phyloP scores from a whole-genome alignment of 805 yeast species.

The baker's yeast (Saccharomyces cerevisiae) region DNA sequence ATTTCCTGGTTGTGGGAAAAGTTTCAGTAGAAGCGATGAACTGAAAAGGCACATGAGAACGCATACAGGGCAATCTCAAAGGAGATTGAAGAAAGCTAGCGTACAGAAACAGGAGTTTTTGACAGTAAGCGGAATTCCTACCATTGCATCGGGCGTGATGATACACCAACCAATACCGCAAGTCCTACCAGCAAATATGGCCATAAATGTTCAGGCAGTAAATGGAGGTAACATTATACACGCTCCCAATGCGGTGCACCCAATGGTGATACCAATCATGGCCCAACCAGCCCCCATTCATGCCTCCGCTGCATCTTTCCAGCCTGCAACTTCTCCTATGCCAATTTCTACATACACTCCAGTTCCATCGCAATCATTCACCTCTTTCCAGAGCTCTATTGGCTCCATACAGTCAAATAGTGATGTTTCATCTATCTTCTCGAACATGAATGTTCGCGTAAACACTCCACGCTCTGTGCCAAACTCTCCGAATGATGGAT shows the following conservation, averaged over 20 bases:
- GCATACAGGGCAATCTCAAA: slow-evolving; percentile 35
- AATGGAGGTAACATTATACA: neutral
- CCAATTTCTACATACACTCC: neutral
- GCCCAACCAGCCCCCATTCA: neutral
- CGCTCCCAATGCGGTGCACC: neutral
- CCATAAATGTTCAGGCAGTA: slow-evolving; percentile 1
- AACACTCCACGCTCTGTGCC: slow-evolving; percentile 5
- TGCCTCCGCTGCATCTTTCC: neutral
- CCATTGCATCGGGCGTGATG: neutral
- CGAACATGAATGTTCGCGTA: slow-evolving; percentile 2
- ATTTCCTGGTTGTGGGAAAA: slow-evolving; percentile 75
- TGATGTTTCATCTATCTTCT: neutral
- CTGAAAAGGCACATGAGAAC: slow-evolving; percentile 78
- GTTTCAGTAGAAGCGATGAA: slow-evolving; percentile 77
- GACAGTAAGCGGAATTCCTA: neutral
- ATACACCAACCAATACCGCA: neutral
- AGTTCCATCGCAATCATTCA: neutral
- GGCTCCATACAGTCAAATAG: neutral
- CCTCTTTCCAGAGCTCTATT: slow-evolving; percentile 1
- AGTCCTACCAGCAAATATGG: slow-evolving; percentile 3
- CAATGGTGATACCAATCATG: slow-evolving; percentile 4
- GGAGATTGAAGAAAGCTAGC: slow-evolving; percentile 5
- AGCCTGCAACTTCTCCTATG: neutral
- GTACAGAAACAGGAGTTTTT: neutral
- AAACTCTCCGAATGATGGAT: slow-evolving; percentile 2